These are phyloP conservation scores for Suillus fuscotomentosus DNA, from an alignment of 768 basidiomycete species.

Conservation along the genomic window DNA sequence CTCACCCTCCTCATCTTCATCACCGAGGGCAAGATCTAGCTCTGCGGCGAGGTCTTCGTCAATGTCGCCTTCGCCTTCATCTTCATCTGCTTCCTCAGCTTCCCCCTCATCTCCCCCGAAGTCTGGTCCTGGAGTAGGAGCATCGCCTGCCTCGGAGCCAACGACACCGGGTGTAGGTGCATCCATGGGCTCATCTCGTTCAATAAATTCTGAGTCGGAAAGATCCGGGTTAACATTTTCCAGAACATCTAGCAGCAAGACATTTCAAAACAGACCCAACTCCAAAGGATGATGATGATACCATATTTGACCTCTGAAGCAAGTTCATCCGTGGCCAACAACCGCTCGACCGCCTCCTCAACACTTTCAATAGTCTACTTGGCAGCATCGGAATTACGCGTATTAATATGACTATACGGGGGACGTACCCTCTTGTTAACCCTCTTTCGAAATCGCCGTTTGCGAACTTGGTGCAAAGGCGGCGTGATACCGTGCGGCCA, in stretches of 20 bases:
- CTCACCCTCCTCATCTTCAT: constrained; percentile 59
- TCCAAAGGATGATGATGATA: constrained; percentile 26
- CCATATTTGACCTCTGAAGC: constrained; percentile 80
- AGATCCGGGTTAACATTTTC: constrained; percentile 91
- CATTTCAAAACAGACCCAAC: background rate
- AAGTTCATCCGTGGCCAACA: constrained; percentile 76
- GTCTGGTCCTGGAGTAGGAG: constrained; percentile 51
- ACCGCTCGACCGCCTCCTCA: constrained; percentile 87
- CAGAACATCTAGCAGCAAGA: constrained; percentile 59
- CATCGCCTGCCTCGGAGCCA: constrained; percentile 66
- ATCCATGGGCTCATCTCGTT: constrained; percentile 57
- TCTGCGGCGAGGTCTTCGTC: constrained; percentile 89
- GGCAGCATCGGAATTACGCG: background rate
- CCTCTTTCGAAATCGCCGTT: constrained; percentile 89
- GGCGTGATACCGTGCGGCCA: constrained; percentile 97
- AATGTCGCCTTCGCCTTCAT: constrained; percentile 74
- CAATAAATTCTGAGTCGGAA: constrained; percentile 85
- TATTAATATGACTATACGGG: background rate
- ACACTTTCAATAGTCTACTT: constrained; percentile 88
- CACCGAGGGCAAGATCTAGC: constrained; percentile 80
- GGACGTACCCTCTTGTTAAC: constrained; percentile 72
- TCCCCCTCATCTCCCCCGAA: constrained; percentile 59
- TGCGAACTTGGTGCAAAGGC: constrained; percentile 85
- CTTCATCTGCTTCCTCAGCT: constrained; percentile 56
- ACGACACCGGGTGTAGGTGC: constrained; percentile 69